phyloP scores from a whole-genome alignment of 768 basidiomycete species.

The Mycena chlorophos region DNA sequence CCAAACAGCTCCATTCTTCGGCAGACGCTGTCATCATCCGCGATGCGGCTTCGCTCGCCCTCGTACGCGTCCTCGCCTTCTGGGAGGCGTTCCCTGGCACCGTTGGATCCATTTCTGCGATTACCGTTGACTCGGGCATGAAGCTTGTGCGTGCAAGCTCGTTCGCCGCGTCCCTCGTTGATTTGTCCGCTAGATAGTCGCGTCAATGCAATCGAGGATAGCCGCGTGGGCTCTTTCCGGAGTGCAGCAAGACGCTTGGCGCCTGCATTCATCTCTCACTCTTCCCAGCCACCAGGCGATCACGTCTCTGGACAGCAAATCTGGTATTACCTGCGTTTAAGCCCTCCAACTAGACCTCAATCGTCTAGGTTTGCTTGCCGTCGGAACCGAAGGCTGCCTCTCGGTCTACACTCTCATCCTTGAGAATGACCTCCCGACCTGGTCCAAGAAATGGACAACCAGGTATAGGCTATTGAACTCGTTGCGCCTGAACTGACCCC shows the following conservation, averaged over 20 bases:
- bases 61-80: constrained; percentile 73
- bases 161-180: constrained; percentile 7
- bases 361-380: constrained; percentile 67
- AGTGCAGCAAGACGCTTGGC: constrained; percentile 63
- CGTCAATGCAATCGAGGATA: constrained; percentile 64
- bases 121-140: constrained; percentile 76
- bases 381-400: constrained; percentile 60
- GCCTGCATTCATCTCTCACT: constrained; percentile 78
- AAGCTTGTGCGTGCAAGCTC: constrained; percentile 62
- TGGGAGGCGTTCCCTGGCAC: constrained; percentile 78
- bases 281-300: constrained; percentile 56
- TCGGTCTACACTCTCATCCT: constrained; percentile 77
- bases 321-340: constrained; percentile 48
- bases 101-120: constrained; percentile 51
- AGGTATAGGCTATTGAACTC: constrained; percentile 43
- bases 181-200: constrained; percentile 57
- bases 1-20: constrained; percentile 65
- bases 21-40: constrained; percentile 70
- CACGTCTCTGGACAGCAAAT: constrained; percentile 69
- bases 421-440: constrained; percentile 80
- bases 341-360: constrained; percentile 27
- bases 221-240: constrained; percentile 81
- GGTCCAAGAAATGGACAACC: constrained; percentile 77
- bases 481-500: constrained; percentile 1
- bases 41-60: constrained; percentile 63